Evolutionary conservation across 2,329 filamentous ascomycete species (phyloP), one percentile per base, ranked within the genome.

Genomic region (Talaromyces islandicus): DNA sequence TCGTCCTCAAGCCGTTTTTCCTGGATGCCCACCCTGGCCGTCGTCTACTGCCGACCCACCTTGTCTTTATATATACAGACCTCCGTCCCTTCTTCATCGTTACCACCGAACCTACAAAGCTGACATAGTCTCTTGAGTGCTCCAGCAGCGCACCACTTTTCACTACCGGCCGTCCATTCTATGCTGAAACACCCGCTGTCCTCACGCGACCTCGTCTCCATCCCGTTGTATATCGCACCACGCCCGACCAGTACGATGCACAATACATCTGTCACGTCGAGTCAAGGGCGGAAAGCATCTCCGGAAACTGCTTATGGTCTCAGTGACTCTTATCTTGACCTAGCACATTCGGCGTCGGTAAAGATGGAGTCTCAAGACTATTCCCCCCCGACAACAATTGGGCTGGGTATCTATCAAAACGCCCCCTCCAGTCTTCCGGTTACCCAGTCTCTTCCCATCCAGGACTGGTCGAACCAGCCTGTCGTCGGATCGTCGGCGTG

Each of bases 391-490:
- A 38, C 58, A 62, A 29, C 24, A 62, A 3, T 66, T 29, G 72
- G 73, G 10, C 60, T 76, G 27, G 74, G 73, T 1, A 73, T 75
- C 25, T 66, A 69, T 11, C 61, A 67, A 50, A 67, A 67, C 57
- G 65, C 32, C 63, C 43, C 11, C 7, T 62, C 67, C n/a, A 68
- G 68, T n/a, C 54, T 65, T 27, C 46, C 62, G 1, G 63, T 64
- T 25, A 59, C 64, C n/a, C 66, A 68, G n/a, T 32, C 68, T 12
- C 57, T 66, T 24, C 56, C 68, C 4, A 46, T 67, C 24, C 60
- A 64, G 12, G 60, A 60, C 30, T 71, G 69, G 64, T 59, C 68
- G 14, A 64, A 65, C 24, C 66, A 70, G 24, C 32, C 67, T 24
- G 63, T 64, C 43, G 35, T 53, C 63, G 27, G 54, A 62, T 24